Conservation (phyloP, 768 basidiomycete genomes). For the Ephemerocybe angulata region DNA sequence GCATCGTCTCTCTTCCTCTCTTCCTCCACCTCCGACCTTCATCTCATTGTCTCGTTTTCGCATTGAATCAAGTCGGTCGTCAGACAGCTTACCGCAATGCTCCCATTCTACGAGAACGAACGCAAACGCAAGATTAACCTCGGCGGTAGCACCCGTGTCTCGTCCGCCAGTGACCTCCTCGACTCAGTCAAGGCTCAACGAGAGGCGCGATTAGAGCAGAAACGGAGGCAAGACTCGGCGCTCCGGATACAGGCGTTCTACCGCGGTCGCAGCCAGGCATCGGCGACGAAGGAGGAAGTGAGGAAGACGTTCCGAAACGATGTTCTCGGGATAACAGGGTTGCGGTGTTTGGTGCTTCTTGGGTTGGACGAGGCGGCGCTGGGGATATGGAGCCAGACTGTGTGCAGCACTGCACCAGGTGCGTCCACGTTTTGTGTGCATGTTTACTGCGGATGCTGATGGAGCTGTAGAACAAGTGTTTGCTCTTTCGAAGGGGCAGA, state of each 20-base stretch:
- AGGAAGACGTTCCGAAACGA: slow-evolving; percentile 48
- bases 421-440: not conserved
- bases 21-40: no score
- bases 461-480: slow-evolving; percentile 37
- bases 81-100: slow-evolving; percentile 21
- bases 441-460: not conserved
- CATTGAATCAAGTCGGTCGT: no score
- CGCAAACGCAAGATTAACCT: slow-evolving; percentile 68
- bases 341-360: slow-evolving; percentile 65
- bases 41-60: no score
- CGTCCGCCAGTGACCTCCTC: slow-evolving; percentile 56
- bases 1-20: no score
- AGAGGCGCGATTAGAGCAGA: slow-evolving; percentile 51
- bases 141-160: slow-evolving; percentile 55
- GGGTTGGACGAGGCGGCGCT: slow-evolving; percentile 49
- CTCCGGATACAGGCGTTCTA: slow-evolving; percentile 67
- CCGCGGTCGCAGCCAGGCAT: slow-evolving; percentile 47
- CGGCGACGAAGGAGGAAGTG: slow-evolving; percentile 42
- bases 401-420: slow-evolving; percentile 32
- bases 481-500: slow-evolving; percentile 35
- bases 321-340: slow-evolving; percentile 48
- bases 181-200: slow-evolving; percentile 59
- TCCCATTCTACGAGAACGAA: slow-evolving; percentile 49
- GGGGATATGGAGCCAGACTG: slow-evolving; percentile 41
- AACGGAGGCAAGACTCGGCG: slow-evolving; percentile 56